These are phyloP conservation scores for Cryptosporidium andersoni DNA, from an alignment of 169 alveolate genomes.

Conservation along the genomic window DNA sequence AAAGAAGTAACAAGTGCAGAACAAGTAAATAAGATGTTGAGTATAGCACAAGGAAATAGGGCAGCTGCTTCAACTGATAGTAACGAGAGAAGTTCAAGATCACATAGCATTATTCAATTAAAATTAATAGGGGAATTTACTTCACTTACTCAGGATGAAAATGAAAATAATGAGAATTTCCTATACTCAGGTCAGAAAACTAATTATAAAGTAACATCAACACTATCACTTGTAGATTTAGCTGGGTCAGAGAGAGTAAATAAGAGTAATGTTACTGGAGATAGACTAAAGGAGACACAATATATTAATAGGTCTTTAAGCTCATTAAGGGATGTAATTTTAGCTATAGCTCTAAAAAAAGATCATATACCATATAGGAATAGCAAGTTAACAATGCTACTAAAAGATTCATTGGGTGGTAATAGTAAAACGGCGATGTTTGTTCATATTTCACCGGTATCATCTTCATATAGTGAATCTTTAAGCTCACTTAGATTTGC, in stretches of 20 bases:
- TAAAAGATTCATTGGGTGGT: constrained; percentile 84
- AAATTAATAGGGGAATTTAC: constrained; percentile 75
- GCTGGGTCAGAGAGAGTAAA: constrained; percentile 91
- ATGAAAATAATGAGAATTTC: not conserved
- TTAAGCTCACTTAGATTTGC: constrained; percentile 80
- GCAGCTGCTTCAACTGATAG: constrained; percentile 82
- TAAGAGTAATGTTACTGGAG: constrained; percentile 86
- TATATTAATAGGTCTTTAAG: constrained; percentile 85
- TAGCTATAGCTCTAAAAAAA: constrained; percentile 81
- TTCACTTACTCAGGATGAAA: constrained; percentile 55
- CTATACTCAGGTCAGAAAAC: not conserved
- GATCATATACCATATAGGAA: constrained; percentile 87
- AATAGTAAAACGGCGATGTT: constrained; percentile 88
- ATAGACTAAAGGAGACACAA: constrained; percentile 84
- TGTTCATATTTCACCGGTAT: constrained; percentile 80
- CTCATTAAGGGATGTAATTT: constrained; percentile 85
- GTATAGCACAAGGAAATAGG: constrained; percentile 81
- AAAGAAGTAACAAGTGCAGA: constrained; percentile 72
- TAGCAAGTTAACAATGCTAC: constrained; percentile 84
- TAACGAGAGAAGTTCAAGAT: constrained; percentile 85
- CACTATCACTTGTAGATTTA: constrained; percentile 86
- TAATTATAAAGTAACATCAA: constrained; percentile 48
- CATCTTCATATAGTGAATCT: constrained; percentile 73
- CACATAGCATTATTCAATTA: constrained; percentile 85
- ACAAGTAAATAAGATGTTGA: constrained; percentile 78